Conservation (phyloP, 2,329 filamentous ascomycete species). For the Neurospora sp. region DNA sequence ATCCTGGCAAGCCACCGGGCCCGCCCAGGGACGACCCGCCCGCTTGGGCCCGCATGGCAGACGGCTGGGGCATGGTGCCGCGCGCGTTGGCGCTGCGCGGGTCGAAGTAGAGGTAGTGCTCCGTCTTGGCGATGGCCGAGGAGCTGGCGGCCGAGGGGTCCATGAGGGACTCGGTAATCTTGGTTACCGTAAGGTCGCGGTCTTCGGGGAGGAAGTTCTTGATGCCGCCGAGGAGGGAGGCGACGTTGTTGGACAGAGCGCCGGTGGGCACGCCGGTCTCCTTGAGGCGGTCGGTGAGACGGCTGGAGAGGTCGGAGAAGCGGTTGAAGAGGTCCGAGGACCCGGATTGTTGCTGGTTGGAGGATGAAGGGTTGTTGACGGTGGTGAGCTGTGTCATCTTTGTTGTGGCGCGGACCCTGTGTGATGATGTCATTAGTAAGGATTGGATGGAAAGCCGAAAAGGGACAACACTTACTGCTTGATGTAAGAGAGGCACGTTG, state of each 20-base stretch:
- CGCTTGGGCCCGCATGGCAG: slow-evolving; percentile 33
- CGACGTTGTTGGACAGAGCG: slow-evolving; percentile 68
- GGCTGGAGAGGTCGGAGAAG: slow-evolving; percentile 83
- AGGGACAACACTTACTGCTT: slow-evolving; percentile 52
- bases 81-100: slow-evolving; percentile 86
- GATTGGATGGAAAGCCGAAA: background rate
- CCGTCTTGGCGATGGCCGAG: slow-evolving; percentile 89
- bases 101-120: slow-evolving; percentile 95
- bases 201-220: slow-evolving; percentile 98
- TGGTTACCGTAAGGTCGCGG: slow-evolving; percentile 90
- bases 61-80: slow-evolving; percentile 31
- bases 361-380: slow-evolving; percentile 62
- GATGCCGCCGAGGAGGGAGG: slow-evolving; percentile 87
- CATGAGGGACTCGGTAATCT: slow-evolving; percentile 98
- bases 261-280: slow-evolving; percentile 69
- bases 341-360: slow-evolving; percentile 45
- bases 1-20: slow-evolving; percentile 38
- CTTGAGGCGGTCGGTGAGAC: slow-evolving; percentile 87
- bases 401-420: slow-evolving; percentile 76
- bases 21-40: slow-evolving; percentile 21
- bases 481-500: slow-evolving; percentile 72
- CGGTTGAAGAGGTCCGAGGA: slow-evolving; percentile 81
- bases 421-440: slow-evolving; percentile 2
- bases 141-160: slow-evolving; percentile 83
- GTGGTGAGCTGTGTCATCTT: slow-evolving; percentile 98